Conservation (phyloP, 73 alveolate species). For the Effrenium voratum region DNA sequence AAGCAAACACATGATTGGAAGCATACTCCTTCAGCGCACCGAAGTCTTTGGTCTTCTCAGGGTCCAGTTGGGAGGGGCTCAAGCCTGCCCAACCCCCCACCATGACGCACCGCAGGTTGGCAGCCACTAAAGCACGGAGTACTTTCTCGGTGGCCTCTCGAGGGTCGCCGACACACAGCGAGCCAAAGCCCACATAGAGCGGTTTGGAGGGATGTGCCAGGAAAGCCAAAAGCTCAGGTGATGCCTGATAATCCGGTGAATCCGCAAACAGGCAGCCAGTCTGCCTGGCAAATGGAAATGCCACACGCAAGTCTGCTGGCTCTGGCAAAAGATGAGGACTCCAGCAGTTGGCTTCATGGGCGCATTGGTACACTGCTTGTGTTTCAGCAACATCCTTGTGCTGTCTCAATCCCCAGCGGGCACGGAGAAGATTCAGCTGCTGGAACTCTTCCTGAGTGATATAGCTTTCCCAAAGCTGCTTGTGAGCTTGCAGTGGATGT, state of each 20-base stretch:
- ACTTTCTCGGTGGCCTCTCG: neutral
- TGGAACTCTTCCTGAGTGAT: slow-evolving; percentile 21
- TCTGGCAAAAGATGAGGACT: neutral
- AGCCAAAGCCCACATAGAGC: neutral
- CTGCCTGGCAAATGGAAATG: slow-evolving; percentile 4
- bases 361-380: slow-evolving; percentile 30
- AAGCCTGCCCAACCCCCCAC: slow-evolving; percentile 34
- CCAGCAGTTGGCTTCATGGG: slow-evolving; percentile 53
- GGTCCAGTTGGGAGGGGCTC: slow-evolving; percentile 1
- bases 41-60: neutral
- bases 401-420: neutral
- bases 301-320: neutral
- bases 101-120: slow-evolving; percentile 14
- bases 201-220: neutral
- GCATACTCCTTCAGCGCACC: neutral
- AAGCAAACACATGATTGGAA: neutral
- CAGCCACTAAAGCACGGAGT: neutral
- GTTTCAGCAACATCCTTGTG: neutral
- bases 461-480: slow-evolving; percentile 7
- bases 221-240: neutral
- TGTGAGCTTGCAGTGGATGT: slow-evolving; percentile 12
- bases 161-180: slow-evolving; percentile 19
- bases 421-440: slow-evolving; percentile 4
- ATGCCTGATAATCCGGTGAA: neutral
- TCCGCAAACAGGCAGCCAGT: slow-evolving; percentile 8